Percentiles rank a stretch among this genome's conserved stretches.
Evolutionary conservation across 2,329 filamentous ascomycete species (phyloP).

Genomic region (Botrytis tulipae): DNA sequence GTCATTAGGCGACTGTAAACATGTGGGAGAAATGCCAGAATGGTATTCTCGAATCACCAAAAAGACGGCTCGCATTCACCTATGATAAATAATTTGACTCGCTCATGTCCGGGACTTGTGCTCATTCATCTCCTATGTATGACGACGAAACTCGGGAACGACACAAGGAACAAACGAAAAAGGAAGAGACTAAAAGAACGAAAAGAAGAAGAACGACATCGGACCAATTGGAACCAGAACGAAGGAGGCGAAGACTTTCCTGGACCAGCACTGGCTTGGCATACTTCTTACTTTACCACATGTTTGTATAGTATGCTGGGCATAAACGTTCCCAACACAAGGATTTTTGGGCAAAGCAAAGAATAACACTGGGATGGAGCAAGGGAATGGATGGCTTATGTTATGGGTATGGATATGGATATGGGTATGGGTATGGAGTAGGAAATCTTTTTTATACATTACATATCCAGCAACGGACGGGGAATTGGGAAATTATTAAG

Average conservation of each 20-base stretch:
- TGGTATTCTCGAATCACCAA: slow-evolving; percentile 18
- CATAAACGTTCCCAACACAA: not conserved
- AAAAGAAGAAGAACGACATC: not conserved
- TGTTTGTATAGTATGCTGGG: slow-evolving; percentile 11
- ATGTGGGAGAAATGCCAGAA: slow-evolving; percentile 12
- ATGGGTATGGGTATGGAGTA: slow-evolving; percentile 7
- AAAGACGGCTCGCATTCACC: slow-evolving; percentile 9
- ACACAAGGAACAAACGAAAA: not conserved
- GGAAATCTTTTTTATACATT: slow-evolving; percentile 15
- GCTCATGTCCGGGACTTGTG: not conserved
- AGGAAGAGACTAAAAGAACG: not conserved
- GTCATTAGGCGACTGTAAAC: slow-evolving; percentile 13
- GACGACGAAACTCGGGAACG: slow-evolving; percentile 5
- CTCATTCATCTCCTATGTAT: not conserved
- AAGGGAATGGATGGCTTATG: slow-evolving; percentile 5
- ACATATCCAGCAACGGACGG: slow-evolving; percentile 20
- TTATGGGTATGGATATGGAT: not conserved
- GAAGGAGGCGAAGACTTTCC: not conserved
- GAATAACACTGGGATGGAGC: slow-evolving; percentile 3
- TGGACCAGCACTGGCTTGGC: not conserved
- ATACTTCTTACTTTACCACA: not conserved
- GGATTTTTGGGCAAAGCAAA: not conserved
- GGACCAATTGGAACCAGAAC: not conserved
- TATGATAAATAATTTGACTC: slow-evolving; percentile 8
- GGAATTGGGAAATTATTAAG: not conserved